These are phyloP conservation scores for Neoascochyta sp. DNA, from an alignment of 2,329 filamentous ascomycete species.

Conservation along the genomic window DNA sequence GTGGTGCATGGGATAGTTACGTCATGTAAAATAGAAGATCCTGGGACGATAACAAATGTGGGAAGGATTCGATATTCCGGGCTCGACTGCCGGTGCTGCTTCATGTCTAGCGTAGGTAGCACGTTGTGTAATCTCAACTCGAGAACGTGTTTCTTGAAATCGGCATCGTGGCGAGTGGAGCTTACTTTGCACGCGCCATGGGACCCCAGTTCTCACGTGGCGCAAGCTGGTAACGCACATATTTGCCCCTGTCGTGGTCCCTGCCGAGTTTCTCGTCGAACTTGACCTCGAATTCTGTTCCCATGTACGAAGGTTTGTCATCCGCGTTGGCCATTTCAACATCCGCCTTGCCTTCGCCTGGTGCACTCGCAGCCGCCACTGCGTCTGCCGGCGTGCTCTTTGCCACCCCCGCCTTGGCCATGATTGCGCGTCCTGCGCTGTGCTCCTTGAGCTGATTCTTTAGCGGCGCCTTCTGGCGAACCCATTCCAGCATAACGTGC, in stretches of 20 bases:
- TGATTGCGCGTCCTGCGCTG: conserved; percentile 69
- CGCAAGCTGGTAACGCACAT: conserved; percentile 86
- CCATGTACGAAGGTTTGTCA: conserved; percentile 21
- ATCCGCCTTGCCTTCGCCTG: conserved; percentile 3
- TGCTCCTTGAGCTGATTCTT: conserved; percentile 68
- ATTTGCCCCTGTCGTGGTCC: conserved; percentile 60
- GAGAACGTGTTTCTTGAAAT: too few species aligned
- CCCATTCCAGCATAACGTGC: conserved; percentile 92
- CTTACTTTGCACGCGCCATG: conserved; percentile 55
- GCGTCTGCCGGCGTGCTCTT: conserved; percentile 15
- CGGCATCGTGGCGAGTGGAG: too few species aligned
- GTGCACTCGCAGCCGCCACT: conserved; percentile 3
- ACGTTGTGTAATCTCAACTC: too few species aligned
- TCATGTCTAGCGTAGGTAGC: too few species aligned
- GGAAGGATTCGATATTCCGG: too few species aligned
- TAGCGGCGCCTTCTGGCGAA: conserved; percentile 72
- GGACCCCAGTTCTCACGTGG: conserved; percentile 93
- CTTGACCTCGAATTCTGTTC: conserved; percentile 55
- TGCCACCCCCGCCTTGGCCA: conserved; percentile 42
- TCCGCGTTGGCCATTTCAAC: conserved; percentile 5
- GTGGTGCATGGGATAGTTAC: too few species aligned
- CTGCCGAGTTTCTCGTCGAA: conserved; percentile 80
- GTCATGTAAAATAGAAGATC: too few species aligned
- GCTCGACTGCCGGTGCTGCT: too few species aligned
- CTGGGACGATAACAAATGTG: too few species aligned